Evolutionary conservation across 176 grass and related monocot genomes (phyloP), one percentile per base, ranked within the genome.

Genomic region (Alopecurus myosuroides): DNA sequence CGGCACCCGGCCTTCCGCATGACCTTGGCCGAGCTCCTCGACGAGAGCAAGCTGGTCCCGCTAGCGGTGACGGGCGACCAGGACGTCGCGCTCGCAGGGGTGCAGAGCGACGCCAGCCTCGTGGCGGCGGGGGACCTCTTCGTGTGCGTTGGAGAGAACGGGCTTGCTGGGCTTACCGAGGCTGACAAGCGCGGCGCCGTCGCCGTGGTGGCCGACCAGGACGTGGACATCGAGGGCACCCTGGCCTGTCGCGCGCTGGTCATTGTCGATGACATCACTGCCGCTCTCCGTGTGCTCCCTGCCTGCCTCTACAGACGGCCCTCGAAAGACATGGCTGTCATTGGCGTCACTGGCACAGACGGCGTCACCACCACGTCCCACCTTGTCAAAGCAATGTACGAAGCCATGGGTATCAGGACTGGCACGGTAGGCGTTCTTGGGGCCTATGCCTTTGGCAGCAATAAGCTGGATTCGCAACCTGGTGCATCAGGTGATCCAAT

Each of bases 151-250:
- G 83, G 81, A 53, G 82, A 91, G 61, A 64, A 57, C 22, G 78
- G 91, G 66, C 82, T 94, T 65, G 85, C 85, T 33, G 85, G 79
- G 25, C 88, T 98, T 63, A 95, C 96, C 10, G 93, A 98, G 40
- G 93, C 96, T 37, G 96, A 98, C 89, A 98, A 93, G 82, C 92
- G 93, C 17, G 93, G 96, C 9, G 96, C 96, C 9, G 89, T 98
- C 4, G 93, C 93, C 35, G 89, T 98, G 5, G 95, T 98, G 26
- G 89, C 93, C 7, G 93, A 98, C 66, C 90, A 94, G 84, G 89
- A 88, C 48, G 91, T 98, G 68, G 90, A 98, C 80, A 98, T 98
- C 70, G 96, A 98, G 30, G 91, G 94, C 83, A 98, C 89, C 18
- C 84, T 98, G 33, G 89, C 90, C 6, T 98, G 96, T 70, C 92